phyloP scores from a whole-genome alignment of 169 alveolate genomes.

The Plasmodium vinckei region DNA sequence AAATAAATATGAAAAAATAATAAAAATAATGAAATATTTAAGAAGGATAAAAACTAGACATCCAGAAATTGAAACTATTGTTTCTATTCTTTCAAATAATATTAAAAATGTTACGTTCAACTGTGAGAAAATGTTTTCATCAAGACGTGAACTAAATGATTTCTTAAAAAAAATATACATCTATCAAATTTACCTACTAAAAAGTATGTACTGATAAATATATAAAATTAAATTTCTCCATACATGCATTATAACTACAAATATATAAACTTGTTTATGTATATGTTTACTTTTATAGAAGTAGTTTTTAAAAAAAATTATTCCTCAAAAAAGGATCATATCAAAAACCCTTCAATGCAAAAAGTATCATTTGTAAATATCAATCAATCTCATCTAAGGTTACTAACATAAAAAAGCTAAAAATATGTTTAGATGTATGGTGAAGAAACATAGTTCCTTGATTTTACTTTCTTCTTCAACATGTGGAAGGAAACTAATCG shows the following conservation, averaged over 20 bases:
- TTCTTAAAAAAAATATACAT: constrained; percentile 58
- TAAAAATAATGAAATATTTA: constrained; percentile 61
- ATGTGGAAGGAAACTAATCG: not conserved
- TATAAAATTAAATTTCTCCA: not conserved
- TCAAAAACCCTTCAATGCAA: constrained; percentile 4
- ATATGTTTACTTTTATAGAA: constrained; percentile 10
- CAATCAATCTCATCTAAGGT: constrained; percentile 26
- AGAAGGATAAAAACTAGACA: constrained; percentile 44
- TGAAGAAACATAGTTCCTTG: not conserved
- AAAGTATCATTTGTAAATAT: not conserved
- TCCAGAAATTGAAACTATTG: constrained; percentile 61
- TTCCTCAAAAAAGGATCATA: not conserved
- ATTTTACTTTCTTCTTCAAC: not conserved
- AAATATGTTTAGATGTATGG: not conserved
- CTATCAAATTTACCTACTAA: constrained; percentile 58
- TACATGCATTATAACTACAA: not conserved
- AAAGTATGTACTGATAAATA: constrained; percentile 20
- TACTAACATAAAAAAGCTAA: not conserved
- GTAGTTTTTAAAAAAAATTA: constrained; percentile 44
- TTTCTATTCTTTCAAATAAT: constrained; percentile 56
- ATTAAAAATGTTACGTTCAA: constrained; percentile 67
- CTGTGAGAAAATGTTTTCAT: constrained; percentile 65
- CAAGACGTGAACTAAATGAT: constrained; percentile 47
- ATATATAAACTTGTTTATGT: not conserved
- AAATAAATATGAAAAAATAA: constrained; percentile 66